Conservation (phyloP, 2,329 filamentous ascomycete genomes). For the Neonectria neomacrospora region DNA sequence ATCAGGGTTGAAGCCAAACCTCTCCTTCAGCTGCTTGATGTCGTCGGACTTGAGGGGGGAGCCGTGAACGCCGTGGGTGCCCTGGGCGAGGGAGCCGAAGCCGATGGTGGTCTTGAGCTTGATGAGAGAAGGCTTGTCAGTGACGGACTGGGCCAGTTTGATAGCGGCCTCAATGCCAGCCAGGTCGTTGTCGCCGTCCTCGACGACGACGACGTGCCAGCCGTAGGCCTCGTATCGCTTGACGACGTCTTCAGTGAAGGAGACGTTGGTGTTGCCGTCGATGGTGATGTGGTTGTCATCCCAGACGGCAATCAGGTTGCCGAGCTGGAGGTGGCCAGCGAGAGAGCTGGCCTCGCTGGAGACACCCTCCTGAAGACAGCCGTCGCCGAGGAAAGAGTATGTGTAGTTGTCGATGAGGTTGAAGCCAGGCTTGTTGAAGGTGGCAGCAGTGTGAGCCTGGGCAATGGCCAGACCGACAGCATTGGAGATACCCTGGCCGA, state of each 20-base stretch:
- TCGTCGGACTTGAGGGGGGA: slow-evolving; percentile 96
- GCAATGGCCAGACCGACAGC: slow-evolving; percentile 98
- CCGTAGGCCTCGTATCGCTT: slow-evolving; percentile 97
- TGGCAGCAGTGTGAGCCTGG: slow-evolving; percentile 88
- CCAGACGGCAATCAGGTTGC: slow-evolving; percentile 96
- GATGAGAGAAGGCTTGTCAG: slow-evolving; percentile 96
- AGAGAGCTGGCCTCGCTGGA: slow-evolving; percentile 91
- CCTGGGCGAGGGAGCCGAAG: slow-evolving; percentile 91
- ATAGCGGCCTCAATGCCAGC: slow-evolving; percentile 89
- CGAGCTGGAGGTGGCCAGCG: slow-evolving; percentile 95
- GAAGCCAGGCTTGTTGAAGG: slow-evolving; percentile 97
- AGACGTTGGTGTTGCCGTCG: slow-evolving; percentile 94
- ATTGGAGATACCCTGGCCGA: slow-evolving; percentile 97
- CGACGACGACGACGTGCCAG: slow-evolving; percentile 89
- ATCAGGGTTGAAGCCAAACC: slow-evolving; percentile 96
- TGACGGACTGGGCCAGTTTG: slow-evolving; percentile 84
- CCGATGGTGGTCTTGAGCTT: slow-evolving; percentile 98
- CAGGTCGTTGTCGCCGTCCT: slow-evolving; percentile 90
- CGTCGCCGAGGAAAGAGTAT: slow-evolving; percentile 96
- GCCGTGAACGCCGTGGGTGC: slow-evolving; percentile 95
- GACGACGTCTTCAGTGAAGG: slow-evolving; percentile 95
- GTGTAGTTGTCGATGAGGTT: slow-evolving; percentile 96
- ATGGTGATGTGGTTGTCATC: slow-evolving; percentile 98
- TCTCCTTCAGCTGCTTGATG: slow-evolving; percentile 90
- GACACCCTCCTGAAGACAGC: slow-evolving; percentile 98